Percentiles rank a stretch among this genome's conserved stretches.
Evolutionary conservation across 75 land plant genomes (phyloP).

Genomic region (Cupressus sempervirens): DNA sequence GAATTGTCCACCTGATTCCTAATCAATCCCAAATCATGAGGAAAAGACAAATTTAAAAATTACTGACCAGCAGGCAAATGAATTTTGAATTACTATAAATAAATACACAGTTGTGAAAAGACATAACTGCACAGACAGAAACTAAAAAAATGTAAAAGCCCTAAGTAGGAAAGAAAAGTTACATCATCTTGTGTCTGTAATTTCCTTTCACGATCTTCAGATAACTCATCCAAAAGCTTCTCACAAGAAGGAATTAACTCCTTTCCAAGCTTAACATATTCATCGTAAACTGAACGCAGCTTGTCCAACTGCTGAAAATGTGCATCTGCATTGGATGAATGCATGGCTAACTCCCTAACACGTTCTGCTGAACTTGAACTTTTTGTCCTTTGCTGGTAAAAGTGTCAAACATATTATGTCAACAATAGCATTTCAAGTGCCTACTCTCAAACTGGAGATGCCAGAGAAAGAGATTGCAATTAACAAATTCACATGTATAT

Average conservation of each 20-base stretch:
- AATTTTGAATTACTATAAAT: too few species aligned
- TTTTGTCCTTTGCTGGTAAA: constrained; percentile 79
- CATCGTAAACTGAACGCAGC: constrained; percentile 84
- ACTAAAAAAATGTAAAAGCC: constrained; percentile 9
- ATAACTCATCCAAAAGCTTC: constrained; percentile 48
- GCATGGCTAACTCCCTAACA: constrained; percentile 58
- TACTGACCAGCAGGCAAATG: background rate
- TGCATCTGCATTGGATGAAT: constrained; percentile 63
- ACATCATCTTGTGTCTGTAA: constrained; percentile 85
- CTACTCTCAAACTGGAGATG: background rate
- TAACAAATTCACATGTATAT: background rate
- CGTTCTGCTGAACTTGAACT: constrained; percentile 70
- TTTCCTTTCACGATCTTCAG: constrained; percentile 56
- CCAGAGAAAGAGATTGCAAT: background rate
- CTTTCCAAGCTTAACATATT: constrained; percentile 73
- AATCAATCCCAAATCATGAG: background rate
- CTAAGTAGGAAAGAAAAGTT: constrained; percentile 17
- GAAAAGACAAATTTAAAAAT: background rate
- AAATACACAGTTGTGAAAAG: background rate
- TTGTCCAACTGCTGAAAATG: constrained; percentile 83
- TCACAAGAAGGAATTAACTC: constrained; percentile 71
- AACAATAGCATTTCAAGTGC: background rate
- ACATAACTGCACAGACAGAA: background rate
- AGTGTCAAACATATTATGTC: constrained; percentile 10
- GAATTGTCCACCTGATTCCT: background rate